Evolutionary conservation across 2,329 filamentous ascomycete species (phyloP), one percentile per base, ranked within the genome.

Genomic region (Penicillium sp.): DNA sequence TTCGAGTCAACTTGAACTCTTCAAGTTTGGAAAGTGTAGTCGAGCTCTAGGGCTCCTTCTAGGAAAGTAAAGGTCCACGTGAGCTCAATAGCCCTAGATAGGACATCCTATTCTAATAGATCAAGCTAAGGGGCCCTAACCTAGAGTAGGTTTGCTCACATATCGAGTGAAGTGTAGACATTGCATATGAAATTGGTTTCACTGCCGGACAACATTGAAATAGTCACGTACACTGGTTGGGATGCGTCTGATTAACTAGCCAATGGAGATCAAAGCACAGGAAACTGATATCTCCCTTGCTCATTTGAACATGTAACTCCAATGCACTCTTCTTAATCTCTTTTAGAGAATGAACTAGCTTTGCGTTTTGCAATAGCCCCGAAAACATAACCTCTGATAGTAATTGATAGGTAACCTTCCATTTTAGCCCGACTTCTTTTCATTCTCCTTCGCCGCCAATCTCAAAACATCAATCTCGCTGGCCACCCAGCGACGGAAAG

Each of bases 401-500:
- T 17, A 42, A 19, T 35, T 29, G 23, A 38, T 25, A 19, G 23
- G 31, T 17, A 57, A 8, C 8, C 27, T 31, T 15, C 33, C 21
- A 36, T 17, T 53, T 42, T 43, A 57, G 6, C 67, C 65, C 12
- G 66, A 69, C 61, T 70, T 71, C 64, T 71, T 72, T 57, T 70
- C 65, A n/a, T 60, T 69, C 57, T 74, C 70, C 61, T 68, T 71
- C 23, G 70, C 82, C 25, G 81, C 82, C 36, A 80, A 75, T 44
- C 79, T 79, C 60, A 87, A 72, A 8, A 83, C 73, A 27, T 83
- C 80, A 36, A 87, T 75, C 64, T 84, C 83, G 36, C 75, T 79
- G 6, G 83, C 82, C 44, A 88, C 75, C 84, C 84, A 88, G 62
- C 81, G 78, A 68, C 85, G 83, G 65, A 87, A 83, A 1, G 84